These are phyloP conservation scores for Cutaneotrichosporon cutaneum DNA, from an alignment of 1,284 basidiomycete species.

Conservation along the genomic window DNA sequence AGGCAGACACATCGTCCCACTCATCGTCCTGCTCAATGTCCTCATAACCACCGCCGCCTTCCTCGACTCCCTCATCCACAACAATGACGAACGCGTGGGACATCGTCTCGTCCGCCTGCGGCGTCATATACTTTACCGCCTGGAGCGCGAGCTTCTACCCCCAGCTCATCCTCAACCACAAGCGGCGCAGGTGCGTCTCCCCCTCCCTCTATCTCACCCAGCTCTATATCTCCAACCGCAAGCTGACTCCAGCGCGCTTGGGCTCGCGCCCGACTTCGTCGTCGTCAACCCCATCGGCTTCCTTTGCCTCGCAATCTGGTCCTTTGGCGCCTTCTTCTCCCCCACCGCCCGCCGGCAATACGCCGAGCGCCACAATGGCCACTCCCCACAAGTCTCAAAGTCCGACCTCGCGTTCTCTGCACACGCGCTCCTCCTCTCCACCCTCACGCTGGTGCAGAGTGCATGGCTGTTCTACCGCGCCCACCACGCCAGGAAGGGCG, in stretches of 20 bases:
- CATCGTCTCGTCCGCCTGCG: conserved; percentile 26
- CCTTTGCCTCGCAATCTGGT: conserved; percentile 51
- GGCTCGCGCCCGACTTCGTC: conserved; percentile 55
- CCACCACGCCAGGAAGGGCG: conserved; percentile 8
- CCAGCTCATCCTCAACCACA: conserved; percentile 53
- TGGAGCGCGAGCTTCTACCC: conserved; percentile 56
- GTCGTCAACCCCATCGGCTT: conserved; percentile 55
- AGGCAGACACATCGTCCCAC: background rate
- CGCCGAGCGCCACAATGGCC: conserved; percentile 47
- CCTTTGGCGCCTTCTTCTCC: conserved; percentile 46
- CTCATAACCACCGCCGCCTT: background rate
- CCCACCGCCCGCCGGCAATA: conserved; percentile 50
- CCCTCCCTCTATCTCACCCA: background rate
- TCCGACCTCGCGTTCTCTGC: conserved; percentile 54
- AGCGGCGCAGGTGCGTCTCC: conserved; percentile 45
- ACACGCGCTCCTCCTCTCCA: conserved; percentile 46
- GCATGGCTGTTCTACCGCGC: conserved; percentile 31
- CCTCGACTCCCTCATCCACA: background rate
- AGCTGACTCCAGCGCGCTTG: conserved; percentile 33
- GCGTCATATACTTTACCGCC: conserved; percentile 49
- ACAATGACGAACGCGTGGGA: conserved; percentile 17
- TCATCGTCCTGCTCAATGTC: background rate
- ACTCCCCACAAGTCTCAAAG: conserved; percentile 49
- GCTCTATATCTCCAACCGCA: background rate
- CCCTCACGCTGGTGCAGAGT: conserved; percentile 36